A percentile compares a stretch with the other conserved stretches of the same genome.
Evolutionary conservation across 2,329 filamentous ascomycete genomes (phyloP).

Genomic region (Reticulascus tulasneorum): DNA sequence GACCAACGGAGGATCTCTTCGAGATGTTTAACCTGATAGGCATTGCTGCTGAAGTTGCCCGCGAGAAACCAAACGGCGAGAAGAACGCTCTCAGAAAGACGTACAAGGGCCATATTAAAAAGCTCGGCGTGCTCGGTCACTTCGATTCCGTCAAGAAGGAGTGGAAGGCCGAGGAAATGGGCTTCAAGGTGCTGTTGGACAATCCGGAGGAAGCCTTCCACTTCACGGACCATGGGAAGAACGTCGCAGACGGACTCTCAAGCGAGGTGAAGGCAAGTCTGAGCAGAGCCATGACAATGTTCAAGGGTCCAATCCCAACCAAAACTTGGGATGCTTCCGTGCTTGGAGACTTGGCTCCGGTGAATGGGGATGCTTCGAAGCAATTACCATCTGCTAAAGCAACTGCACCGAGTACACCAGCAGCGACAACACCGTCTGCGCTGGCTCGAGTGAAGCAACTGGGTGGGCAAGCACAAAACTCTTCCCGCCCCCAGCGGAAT

Average conservation of each 20-base stretch:
- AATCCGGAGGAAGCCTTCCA: slow-evolving; percentile 42
- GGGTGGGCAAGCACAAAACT: slow-evolving; percentile 5
- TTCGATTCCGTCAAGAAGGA: slow-evolving; percentile 54
- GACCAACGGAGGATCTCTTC: slow-evolving; percentile 54
- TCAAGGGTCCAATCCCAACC: slow-evolving; percentile 53
- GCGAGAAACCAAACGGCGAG: slow-evolving; percentile 60
- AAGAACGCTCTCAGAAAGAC: slow-evolving; percentile 65
- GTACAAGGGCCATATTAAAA: slow-evolving; percentile 66
- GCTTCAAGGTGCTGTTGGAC: slow-evolving; percentile 49
- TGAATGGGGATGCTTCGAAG: slow-evolving; percentile 33
- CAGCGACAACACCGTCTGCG: slow-evolving; percentile 25
- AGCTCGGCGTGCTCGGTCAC: slow-evolving; percentile 56
- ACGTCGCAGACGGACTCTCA: too few species aligned
- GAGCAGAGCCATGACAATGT: slow-evolving; percentile 51
- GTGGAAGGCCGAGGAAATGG: slow-evolving; percentile 39
- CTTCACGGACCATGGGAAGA: slow-evolving; percentile 45
- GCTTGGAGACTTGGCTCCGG: slow-evolving; percentile 50
- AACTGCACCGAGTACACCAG: slow-evolving; percentile 51
- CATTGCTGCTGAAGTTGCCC: slow-evolving; percentile 58
- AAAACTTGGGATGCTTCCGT: slow-evolving; percentile 54
- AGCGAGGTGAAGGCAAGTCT: slow-evolving; percentile 39
- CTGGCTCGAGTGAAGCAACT: slow-evolving; percentile 12
- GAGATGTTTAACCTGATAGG: slow-evolving; percentile 51
- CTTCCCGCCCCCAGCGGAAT: slow-evolving; percentile 55
- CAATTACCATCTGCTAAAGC: slow-evolving; percentile 38